These are phyloP conservation scores for Blastocystis sp. DNA, from an alignment of 352 stramenopile genomes.

Conservation along the genomic window DNA sequence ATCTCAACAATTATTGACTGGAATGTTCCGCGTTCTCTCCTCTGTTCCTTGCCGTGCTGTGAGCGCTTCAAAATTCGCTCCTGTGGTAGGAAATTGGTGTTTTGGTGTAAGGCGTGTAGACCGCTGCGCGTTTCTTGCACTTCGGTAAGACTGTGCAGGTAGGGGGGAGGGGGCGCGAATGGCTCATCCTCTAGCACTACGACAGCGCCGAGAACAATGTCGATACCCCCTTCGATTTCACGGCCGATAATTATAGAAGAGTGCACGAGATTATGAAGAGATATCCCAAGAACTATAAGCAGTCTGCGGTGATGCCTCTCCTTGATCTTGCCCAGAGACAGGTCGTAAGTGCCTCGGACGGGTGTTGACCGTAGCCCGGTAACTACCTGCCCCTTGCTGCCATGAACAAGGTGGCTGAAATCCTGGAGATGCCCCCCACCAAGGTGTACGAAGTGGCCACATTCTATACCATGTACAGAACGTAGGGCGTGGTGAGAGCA, in stretches of 20 bases:
- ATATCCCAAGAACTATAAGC: slow-evolving; percentile 98
- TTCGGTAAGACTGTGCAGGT: slow-evolving; percentile 21
- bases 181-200: slow-evolving; percentile 66
- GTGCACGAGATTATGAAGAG: slow-evolving; percentile 88
- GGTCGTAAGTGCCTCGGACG: neutral
- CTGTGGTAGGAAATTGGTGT: slow-evolving; percentile 1
- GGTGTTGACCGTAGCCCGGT: slow-evolving; percentile 83
- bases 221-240: slow-evolving; percentile 94
- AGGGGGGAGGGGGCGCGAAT: neutral
- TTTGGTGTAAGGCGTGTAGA: neutral
- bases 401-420: slow-evolving; percentile 98
- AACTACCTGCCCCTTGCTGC: slow-evolving; percentile 94
- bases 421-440: slow-evolving; percentile 90
- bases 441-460: slow-evolving; percentile 96
- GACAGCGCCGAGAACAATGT: slow-evolving; percentile 83
- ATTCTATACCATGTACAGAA: slow-evolving; percentile 99
- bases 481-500: neutral
- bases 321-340: slow-evolving; percentile 90
- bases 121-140: slow-evolving; percentile 10
- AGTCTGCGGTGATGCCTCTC: slow-evolving; percentile 95
- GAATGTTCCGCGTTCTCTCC: slow-evolving; percentile 48
- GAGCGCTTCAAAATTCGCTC: slow-evolving; percentile 36
- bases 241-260: slow-evolving; percentile 91
- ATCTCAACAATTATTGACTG: slow-evolving; percentile 42
- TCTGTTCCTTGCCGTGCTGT: slow-evolving; percentile 25